phyloP scores from a whole-genome alignment of 176 grass and related monocot genomes.

The Oryza coarctata region DNA sequence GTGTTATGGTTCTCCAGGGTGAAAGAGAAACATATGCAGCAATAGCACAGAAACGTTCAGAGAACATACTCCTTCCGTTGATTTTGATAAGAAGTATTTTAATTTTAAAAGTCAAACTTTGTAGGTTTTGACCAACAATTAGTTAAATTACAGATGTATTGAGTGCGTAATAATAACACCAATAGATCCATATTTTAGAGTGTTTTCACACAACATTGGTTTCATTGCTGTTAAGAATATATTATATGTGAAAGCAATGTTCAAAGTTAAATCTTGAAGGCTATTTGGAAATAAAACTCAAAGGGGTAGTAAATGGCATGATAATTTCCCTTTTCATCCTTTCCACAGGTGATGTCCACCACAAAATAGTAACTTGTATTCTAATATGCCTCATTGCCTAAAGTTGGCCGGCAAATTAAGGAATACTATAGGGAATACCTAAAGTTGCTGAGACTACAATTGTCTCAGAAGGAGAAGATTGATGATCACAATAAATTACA shows the following conservation, averaged over 20 bases:
- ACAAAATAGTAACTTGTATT: neutral
- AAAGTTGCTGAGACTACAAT: constrained; percentile 15
- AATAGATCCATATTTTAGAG: neutral
- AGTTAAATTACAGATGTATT: neutral
- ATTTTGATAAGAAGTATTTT: neutral
- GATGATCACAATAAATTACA: neutral
- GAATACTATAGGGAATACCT: neutral
- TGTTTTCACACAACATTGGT: neutral
- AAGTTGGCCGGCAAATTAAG: constrained; percentile 20
- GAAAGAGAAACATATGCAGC: neutral
- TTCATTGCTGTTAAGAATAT: neutral
- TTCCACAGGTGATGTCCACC: neutral
- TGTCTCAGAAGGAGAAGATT: neutral
- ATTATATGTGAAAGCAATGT: neutral
- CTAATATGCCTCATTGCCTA: neutral
- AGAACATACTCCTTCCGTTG: neutral
- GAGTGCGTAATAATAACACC: neutral
- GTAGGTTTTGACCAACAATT: neutral
- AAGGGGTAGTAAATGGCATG: neutral
- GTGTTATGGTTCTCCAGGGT: neutral
- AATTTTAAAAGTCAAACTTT: neutral
- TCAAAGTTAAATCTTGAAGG: neutral
- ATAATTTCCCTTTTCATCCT: neutral
- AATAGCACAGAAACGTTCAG: neutral
- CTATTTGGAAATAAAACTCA: neutral